Conservation (phyloP, 1,139 yeast species). For the Kazachstania sp. region DNA sequence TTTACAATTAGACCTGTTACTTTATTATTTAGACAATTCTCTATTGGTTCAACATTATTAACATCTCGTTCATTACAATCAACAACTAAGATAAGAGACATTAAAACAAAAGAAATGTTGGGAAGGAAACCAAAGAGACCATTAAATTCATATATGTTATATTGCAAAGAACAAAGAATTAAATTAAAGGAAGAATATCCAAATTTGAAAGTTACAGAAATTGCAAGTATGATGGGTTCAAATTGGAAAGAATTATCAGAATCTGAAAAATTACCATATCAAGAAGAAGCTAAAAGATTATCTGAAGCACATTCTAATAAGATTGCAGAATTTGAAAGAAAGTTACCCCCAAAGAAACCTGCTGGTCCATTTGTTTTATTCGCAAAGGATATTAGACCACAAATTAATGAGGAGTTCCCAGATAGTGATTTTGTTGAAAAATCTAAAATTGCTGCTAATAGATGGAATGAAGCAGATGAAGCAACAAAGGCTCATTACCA, state of each 20-base stretch:
- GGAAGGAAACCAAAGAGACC: constrained; percentile 30
- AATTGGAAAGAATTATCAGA: constrained; percentile 26
- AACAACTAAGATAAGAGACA: constrained; percentile 3
- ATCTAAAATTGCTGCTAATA: constrained; percentile 17
- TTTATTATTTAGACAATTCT: background rate
- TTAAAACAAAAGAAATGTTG: constrained; percentile 8
- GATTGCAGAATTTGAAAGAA: constrained; percentile 8
- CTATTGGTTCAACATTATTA: background rate
- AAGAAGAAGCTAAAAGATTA: constrained; percentile 6
- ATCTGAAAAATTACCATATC: constrained; percentile 16
- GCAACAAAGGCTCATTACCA: constrained; percentile 14
- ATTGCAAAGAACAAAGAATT: constrained; percentile 15
- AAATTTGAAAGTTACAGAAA: constrained; percentile 12
- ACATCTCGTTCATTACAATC: background rate
- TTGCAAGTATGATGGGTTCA: constrained; percentile 20
- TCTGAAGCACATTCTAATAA: constrained; percentile 9
- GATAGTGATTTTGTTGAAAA: constrained; percentile 15
- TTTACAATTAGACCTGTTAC: background rate
- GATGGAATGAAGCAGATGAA: constrained; percentile 18
- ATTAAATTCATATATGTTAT: constrained; percentile 19
- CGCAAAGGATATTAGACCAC: constrained; percentile 15
- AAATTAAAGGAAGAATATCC: constrained; percentile 18
- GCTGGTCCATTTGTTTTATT: constrained; percentile 21
- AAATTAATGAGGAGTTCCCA: constrained; percentile 16
- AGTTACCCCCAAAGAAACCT: constrained; percentile 26